Conservation (phyloP, 2,329 filamentous ascomycete species). For the Xylaria sp. region DNA sequence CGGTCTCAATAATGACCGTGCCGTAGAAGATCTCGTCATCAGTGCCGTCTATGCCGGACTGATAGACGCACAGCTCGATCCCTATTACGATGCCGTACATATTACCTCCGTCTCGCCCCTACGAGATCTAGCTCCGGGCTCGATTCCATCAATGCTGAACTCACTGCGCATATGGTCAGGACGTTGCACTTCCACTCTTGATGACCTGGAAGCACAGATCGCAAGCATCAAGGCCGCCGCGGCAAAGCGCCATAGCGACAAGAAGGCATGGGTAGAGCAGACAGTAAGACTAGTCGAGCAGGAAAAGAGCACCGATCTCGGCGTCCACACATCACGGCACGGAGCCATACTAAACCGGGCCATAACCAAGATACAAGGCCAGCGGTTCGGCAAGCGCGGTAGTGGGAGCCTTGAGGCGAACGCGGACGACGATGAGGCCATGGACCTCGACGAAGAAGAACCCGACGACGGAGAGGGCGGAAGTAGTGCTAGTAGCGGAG, state of each 20-base stretch:
- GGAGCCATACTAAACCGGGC: constrained; percentile 43
- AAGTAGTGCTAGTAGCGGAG: constrained; percentile 48
- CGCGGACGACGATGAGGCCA: constrained; percentile 60
- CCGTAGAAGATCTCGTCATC: constrained; percentile 88
- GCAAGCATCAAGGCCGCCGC: constrained; percentile 71
- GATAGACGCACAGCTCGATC: constrained; percentile 84
- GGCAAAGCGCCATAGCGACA: constrained; percentile 62
- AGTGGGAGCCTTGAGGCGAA: constrained; percentile 48
- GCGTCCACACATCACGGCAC: constrained; percentile 44
- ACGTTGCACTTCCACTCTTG: constrained; percentile 80
- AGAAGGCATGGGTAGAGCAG: constrained; percentile 59
- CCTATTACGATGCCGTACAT: constrained; percentile 76
- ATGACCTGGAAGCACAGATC: constrained; percentile 81
- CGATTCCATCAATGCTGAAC: constrained; percentile 74
- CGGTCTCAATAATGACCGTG: constrained; percentile 71
- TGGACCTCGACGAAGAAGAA: constrained; percentile 66
- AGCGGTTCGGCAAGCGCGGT: constrained; percentile 52
- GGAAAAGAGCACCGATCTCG: constrained; percentile 48
- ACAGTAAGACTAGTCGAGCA: constrained; percentile 63
- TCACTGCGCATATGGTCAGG: constrained; percentile 79
- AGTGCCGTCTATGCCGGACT: constrained; percentile 88
- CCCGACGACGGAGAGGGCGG: constrained; percentile 60
- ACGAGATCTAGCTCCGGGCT: constrained; percentile 82
- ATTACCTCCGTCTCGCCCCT: constrained; percentile 85
- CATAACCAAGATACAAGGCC: constrained; percentile 39